These are phyloP conservation scores for Adansonia digitata DNA, from an alignment of 345 rosid species.

Conservation along the genomic window DNA sequence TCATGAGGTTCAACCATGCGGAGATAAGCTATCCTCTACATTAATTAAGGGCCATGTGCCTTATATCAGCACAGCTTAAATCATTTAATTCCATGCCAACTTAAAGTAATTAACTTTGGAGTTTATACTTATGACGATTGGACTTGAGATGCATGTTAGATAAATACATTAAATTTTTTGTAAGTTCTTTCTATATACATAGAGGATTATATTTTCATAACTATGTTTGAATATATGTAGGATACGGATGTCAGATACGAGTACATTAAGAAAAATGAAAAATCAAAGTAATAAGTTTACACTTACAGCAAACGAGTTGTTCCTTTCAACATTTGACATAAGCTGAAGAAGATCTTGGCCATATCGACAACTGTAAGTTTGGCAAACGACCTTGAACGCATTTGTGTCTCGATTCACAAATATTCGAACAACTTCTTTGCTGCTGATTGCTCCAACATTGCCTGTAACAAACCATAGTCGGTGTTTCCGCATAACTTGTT, in stretches of 20 bases:
- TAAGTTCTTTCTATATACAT: too few species aligned
- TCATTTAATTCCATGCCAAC: neutral
- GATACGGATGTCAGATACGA: too few species aligned
- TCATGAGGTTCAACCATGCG: slow-evolving; percentile 19
- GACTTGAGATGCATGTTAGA: too few species aligned
- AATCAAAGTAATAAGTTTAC: too few species aligned
- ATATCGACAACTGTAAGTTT: slow-evolving; percentile 15
- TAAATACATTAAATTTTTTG: too few species aligned
- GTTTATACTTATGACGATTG: too few species aligned
- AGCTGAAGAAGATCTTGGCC: slow-evolving; percentile 20
- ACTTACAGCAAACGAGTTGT: slow-evolving; percentile 23
- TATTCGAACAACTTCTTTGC: slow-evolving; percentile 16
- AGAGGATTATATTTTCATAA: too few species aligned
- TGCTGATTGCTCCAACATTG: slow-evolving; percentile 8
- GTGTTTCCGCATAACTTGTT: neutral
- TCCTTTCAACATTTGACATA: slow-evolving; percentile 11
- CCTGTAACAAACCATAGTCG: too few species aligned
- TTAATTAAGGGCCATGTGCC: neutral
- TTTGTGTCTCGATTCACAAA: slow-evolving; percentile 14
- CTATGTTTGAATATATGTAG: too few species aligned
- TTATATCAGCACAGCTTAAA: neutral
- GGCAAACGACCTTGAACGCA: slow-evolving; percentile 12
- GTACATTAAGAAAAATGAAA: too few species aligned
- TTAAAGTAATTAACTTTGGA: neutral
- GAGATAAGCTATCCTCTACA: slow-evolving; percentile 27